phyloP scores from a whole-genome alignment of 495 filamentous ascomycete genomes.

The Penicillium maclennaniae region DNA sequence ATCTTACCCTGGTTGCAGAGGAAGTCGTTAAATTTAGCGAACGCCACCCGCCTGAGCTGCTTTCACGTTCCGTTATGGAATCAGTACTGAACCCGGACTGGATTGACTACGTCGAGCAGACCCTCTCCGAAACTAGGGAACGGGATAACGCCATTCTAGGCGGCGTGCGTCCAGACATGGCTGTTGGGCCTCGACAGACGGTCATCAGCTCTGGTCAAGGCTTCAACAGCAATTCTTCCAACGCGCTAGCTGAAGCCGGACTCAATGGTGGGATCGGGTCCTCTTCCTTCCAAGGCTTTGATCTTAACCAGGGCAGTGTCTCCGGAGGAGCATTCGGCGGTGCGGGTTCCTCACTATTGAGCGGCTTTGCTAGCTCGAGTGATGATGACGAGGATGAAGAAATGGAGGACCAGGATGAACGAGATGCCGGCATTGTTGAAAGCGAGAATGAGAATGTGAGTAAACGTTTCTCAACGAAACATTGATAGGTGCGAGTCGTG shows the following conservation, averaged over 20 bases:
- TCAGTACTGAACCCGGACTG: constrained; percentile 83
- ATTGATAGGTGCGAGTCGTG: constrained; percentile 48
- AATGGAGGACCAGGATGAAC: constrained; percentile 79
- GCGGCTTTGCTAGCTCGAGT: constrained; percentile 92
- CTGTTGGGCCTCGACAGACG: constrained; percentile 63
- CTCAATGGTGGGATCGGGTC: constrained; percentile 53
- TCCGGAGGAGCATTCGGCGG: constrained; percentile 63
- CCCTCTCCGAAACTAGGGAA: constrained; percentile 88
- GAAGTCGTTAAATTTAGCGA: constrained; percentile 99
- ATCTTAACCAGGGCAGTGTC: constrained; percentile 64
- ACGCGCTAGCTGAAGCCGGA: constrained; percentile 73
- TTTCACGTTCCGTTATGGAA: constrained; percentile 80
- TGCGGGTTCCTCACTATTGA: constrained; percentile 68
- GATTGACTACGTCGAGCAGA: constrained; percentile 94
- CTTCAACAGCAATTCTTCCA: constrained; percentile 52
- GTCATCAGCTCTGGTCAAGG: constrained; percentile 59
- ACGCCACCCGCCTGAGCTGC: constrained; percentile 81
- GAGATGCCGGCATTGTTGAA: constrained; percentile 28
- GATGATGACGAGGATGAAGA: constrained; percentile 98
- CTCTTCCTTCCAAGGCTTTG: constrained; percentile 67
- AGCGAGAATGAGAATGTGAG: constrained; percentile 63
- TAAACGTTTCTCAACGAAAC: constrained; percentile 54
- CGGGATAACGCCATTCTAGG: constrained; percentile 98
- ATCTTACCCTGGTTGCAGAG: constrained; percentile 94
- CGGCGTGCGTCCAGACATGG: constrained; percentile 86